Conservation (phyloP, 108 stramenopile species). For the Cyclotella atomus region DNA sequence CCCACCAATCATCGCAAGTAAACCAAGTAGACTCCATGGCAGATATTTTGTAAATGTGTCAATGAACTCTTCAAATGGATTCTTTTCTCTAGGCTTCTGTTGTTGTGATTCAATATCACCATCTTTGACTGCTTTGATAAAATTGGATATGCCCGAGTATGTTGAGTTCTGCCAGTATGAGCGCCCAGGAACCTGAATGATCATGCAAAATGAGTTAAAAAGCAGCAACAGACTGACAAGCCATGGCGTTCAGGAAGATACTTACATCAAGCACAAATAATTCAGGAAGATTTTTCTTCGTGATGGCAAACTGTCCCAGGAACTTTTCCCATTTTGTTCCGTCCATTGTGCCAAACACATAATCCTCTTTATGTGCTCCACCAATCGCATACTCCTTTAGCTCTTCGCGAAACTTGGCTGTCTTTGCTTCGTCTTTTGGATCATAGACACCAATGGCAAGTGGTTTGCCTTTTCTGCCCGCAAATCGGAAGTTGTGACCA, state of each 20-base stretch:
- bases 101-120: slow-evolving; percentile 39
- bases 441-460: slow-evolving; percentile 76
- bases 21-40: slow-evolving; percentile 49
- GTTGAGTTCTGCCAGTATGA: slow-evolving; percentile 72
- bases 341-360: slow-evolving; percentile 78
- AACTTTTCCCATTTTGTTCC: slow-evolving; percentile 79
- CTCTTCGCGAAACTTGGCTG: slow-evolving; percentile 48
- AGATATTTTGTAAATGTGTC: slow-evolving; percentile 42
- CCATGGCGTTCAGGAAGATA: neutral
- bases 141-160: slow-evolving; percentile 24
- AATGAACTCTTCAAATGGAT: slow-evolving; percentile 33
- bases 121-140: slow-evolving; percentile 35
- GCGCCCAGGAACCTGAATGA: slow-evolving; percentile 40
- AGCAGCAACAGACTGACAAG: neutral
- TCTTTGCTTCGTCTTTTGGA: slow-evolving; percentile 47
- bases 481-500: slow-evolving; percentile 73
- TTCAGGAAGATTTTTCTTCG: slow-evolving; percentile 61
- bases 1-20: slow-evolving; percentile 32
- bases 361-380: slow-evolving; percentile 50
- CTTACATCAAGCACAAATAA: slow-evolving; percentile 67
- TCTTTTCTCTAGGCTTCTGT: slow-evolving; percentile 25
- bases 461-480: slow-evolving; percentile 65
- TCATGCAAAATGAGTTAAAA: neutral
- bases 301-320: slow-evolving; percentile 68
- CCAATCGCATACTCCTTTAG: slow-evolving; percentile 57